A percentile compares a stretch with the other conserved stretches of the same genome.
phyloP scores from a whole-genome alignment of 495 filamentous ascomycete genomes.

The Trichoderma erinaceum region DNA sequence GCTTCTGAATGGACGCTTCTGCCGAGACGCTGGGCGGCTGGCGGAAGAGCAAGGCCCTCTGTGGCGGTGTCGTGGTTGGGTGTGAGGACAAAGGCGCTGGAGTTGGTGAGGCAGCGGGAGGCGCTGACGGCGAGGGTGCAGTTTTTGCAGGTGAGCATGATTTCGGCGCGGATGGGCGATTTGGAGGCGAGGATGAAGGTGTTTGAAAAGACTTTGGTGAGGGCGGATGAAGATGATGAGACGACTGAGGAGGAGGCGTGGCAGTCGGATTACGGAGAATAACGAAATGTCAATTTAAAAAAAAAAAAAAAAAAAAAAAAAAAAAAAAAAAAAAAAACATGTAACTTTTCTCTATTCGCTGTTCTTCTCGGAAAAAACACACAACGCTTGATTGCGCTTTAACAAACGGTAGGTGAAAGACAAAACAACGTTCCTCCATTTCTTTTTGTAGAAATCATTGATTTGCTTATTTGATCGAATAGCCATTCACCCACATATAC shows the following conservation, averaged over 20 bases:
- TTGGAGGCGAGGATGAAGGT: conserved; percentile 22
- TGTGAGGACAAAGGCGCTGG: conserved; percentile 31
- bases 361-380: too few relatives aligned
- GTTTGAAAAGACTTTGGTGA: conserved; percentile 18
- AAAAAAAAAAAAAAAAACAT: background rate
- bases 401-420: too few relatives aligned
- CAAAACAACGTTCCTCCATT: too few relatives aligned
- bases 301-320: background rate
- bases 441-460: too few relatives aligned
- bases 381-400: too few relatives aligned
- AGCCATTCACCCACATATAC: conserved; percentile 71
- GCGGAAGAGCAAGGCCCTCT: conserved; percentile 18
- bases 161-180: conserved; percentile 31
- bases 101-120: conserved; percentile 43
- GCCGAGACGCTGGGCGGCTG: conserved; percentile 23
- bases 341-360: too few relatives aligned
- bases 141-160: conserved; percentile 35
- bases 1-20: conserved; percentile 25
- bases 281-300: background rate
- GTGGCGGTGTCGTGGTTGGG: conserved; percentile 32
- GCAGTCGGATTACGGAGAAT: background rate
- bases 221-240: background rate
- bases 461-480: conserved; percentile 36
- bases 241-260: background rate
- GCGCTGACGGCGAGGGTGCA: conserved; percentile 33